Percentiles rank a stretch among this genome's conserved stretches.
Conservation (phyloP, 257 asterid genomes). For the Fraxinus pennsylvanica region DNA sequence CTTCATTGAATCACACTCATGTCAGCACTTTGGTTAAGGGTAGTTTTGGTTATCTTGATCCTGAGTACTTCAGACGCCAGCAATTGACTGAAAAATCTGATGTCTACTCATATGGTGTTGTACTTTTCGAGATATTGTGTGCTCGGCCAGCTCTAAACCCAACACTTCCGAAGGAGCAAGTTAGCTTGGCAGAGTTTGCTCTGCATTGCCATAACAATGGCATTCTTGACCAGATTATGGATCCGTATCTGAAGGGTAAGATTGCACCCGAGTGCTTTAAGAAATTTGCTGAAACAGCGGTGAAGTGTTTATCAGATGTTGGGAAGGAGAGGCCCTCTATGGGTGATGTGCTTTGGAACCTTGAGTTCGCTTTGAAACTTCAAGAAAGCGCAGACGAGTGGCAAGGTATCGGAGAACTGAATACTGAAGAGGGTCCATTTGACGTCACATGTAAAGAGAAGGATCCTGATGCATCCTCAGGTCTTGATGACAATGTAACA, state of each 20-base stretch:
- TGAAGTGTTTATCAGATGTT: slow-evolving; percentile 38
- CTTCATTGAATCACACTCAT: slow-evolving; percentile 34
- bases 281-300: slow-evolving; percentile 45
- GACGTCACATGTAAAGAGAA: slow-evolving; percentile 48
- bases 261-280: slow-evolving; percentile 41
- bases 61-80: slow-evolving; percentile 47
- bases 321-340: slow-evolving; percentile 47
- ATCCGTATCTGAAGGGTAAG: slow-evolving; percentile 42
- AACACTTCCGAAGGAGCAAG: slow-evolving; percentile 42
- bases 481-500: slow-evolving; percentile 60
- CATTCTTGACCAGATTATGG: slow-evolving; percentile 36
- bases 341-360: slow-evolving; percentile 50
- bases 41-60: slow-evolving; percentile 51
- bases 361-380: slow-evolving; percentile 46
- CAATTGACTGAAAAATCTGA: slow-evolving; percentile 49
- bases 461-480: slow-evolving; percentile 51
- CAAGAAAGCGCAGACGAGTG: slow-evolving; percentile 25
- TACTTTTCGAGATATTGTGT: slow-evolving; percentile 44
- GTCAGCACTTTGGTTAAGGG: slow-evolving; percentile 55
- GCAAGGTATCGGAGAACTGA: slow-evolving; percentile 10
- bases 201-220: slow-evolving; percentile 33
- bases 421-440: too few species aligned
- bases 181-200: slow-evolving; percentile 51
- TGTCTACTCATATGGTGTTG: slow-evolving; percentile 50
- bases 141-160: slow-evolving; percentile 40